Conservation (phyloP, 1,284 basidiomycete species). For the Xanthoconium separans region DNA sequence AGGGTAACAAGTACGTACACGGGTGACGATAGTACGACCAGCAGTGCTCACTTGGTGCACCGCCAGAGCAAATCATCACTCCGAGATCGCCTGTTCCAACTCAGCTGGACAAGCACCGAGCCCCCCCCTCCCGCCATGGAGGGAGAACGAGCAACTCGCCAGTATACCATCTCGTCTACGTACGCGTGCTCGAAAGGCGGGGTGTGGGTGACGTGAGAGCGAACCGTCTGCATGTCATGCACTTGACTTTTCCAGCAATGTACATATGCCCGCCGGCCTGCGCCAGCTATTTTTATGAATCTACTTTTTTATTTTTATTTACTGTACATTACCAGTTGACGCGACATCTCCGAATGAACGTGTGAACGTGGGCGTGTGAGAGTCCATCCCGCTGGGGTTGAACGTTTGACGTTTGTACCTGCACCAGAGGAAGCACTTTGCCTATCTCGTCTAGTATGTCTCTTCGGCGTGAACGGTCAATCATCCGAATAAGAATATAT, state of each 20-base stretch:
- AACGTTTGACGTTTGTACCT: not conserved
- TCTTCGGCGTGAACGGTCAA: not conserved
- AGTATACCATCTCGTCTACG: not conserved
- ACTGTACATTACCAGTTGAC: not conserved
- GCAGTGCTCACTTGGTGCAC: not conserved
- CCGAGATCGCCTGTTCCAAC: not conserved
- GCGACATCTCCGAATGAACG: constrained; percentile 6
- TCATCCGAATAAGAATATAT: not conserved
- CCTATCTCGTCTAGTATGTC: not conserved
- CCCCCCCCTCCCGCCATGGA: not conserved
- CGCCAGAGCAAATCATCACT: not conserved
- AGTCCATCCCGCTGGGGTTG: not conserved
- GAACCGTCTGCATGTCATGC: not conserved
- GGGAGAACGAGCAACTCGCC: not conserved
- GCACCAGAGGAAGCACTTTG: not conserved
- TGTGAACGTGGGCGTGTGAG: not conserved
- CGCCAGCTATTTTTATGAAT: not conserved
- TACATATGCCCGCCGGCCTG: not conserved
- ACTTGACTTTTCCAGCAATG: not conserved
- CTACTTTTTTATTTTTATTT: not conserved
- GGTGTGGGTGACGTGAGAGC: constrained; percentile 5
- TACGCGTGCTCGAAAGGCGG: not conserved
- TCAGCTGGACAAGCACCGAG: not conserved
- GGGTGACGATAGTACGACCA: not conserved
- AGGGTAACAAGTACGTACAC: not conserved